Base-by-base conservation (phyloP, 2,329 filamentous ascomycete species). In the Neophaeococcomyces aloes region DNA sequence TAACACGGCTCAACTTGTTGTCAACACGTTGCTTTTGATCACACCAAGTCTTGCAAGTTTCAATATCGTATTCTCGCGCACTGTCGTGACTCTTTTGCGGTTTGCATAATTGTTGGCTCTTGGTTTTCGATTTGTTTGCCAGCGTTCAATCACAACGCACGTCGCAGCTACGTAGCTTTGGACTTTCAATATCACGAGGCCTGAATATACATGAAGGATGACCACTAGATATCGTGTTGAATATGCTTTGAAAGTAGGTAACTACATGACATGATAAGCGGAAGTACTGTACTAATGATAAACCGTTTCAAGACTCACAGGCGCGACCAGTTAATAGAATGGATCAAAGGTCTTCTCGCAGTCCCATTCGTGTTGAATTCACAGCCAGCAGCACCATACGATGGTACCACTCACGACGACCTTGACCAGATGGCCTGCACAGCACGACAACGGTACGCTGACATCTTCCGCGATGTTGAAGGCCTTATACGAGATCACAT, bases 351-450 rank as follows among this genome's bases (percentile, higher is more conserved):
- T 30, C 75, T 96, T 3, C 71, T 96, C 10, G 91, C 91, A 1
- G 89, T 96, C 1, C 91, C 91, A 0, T 98, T 98, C 60, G 89
- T 98, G 30, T 76, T 98, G 42, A 87, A 94, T 62, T 95, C 89
- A 1, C 88, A 96, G 60, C 91, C 91, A 3, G 93, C 86, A 1
- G 86, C 86, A 15, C 78, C 87, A 32, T 87, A 89, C 57, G 76
- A 76, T 48, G 70, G 75, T 43, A 75, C 45, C 4, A 36, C 44
- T 21, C 40, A 50, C 19, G 46, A 38, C 7, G 46, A 47, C 32
- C 75, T 89, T 39, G 68, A 74, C 34, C 74, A 80, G 46, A 87
- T 89, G 70, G 84, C 85, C 3, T 76, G 78, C 46, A 81, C 85
- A 58, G 85, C 89, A 19, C 86, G 91, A 59, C 74, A 83, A 45